Conservation (phyloP, 2,329 filamentous ascomycete genomes). For the Aspergillus sp. region DNA sequence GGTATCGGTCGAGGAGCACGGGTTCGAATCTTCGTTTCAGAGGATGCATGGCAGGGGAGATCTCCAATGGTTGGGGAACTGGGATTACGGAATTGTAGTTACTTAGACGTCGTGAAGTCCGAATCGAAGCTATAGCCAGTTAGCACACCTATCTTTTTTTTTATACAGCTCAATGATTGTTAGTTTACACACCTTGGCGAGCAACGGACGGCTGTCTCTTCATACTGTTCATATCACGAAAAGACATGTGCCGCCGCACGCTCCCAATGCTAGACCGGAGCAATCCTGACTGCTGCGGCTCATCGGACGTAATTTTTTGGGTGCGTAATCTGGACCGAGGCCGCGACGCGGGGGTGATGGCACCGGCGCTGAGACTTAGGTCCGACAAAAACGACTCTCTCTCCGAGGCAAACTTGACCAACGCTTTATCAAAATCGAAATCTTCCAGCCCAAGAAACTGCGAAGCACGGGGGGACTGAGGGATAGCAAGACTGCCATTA, state of each 20-base stretch:
- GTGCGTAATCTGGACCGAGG: conserved; percentile 76
- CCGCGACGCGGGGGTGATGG: conserved; percentile 64
- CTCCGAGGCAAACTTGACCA: conserved; percentile 94
- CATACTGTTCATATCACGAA: conserved; percentile 91
- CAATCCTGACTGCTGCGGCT: conserved; percentile 50
- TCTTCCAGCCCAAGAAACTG: conserved; percentile 54
- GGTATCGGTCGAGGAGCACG: conserved; percentile 92
- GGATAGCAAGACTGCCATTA: conserved; percentile 1
- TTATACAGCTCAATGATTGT: not conserved
- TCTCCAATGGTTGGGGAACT: conserved; percentile 83
- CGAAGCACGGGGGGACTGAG: conserved; percentile 33
- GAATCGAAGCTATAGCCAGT: conserved; percentile 59
- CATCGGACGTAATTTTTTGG: conserved; percentile 77
- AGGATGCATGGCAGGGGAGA: conserved; percentile 91
- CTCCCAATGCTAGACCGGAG: conserved; percentile 71
- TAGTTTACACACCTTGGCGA: conserved; percentile 64
- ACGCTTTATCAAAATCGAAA: conserved; percentile 89
- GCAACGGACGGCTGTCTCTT: conserved; percentile 78
- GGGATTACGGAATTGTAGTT: conserved; percentile 99
- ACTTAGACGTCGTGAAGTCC: conserved; percentile 84
- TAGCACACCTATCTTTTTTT: conserved; percentile 3
- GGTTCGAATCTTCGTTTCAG: conserved; percentile 92
- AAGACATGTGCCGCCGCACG: conserved; percentile 87
- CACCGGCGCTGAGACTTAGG: conserved; percentile 81
- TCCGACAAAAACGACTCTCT: conserved; percentile 92